Evolutionary conservation across 108 stramenopile species (phyloP).

Genomic region (Fragilariopsis cylindrus): DNA sequence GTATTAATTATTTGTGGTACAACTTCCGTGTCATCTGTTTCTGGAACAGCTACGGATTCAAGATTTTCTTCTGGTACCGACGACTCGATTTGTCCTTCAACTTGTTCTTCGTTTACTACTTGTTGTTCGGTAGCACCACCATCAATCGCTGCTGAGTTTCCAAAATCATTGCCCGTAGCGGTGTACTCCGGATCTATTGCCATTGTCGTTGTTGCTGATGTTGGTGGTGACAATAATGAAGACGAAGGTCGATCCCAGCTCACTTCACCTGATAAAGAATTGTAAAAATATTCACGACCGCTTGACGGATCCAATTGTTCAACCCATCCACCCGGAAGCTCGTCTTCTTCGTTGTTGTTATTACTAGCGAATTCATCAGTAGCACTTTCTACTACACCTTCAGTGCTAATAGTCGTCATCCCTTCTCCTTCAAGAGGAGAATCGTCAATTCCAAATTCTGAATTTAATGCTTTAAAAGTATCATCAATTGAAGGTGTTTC

Average conservation of each 20-base stretch:
- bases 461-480: constrained; percentile 25
- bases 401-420: background rate
- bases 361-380: constrained; percentile 3
- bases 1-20: background rate
- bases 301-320: constrained; percentile 48
- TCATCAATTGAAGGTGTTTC: constrained; percentile 16
- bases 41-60: background rate
- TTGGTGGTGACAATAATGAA: background rate
- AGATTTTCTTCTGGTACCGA: background rate
- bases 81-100: background rate
- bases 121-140: constrained; percentile 20
- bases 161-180: background rate
- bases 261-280: constrained; percentile 25
- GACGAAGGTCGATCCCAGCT: constrained; percentile 30
- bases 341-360: background rate
- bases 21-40: background rate
- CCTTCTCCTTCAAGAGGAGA: background rate
- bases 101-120: background rate
- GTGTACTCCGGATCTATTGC: background rate
- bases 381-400: background rate
- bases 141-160: constrained; percentile 25
- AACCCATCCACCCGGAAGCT: constrained; percentile 54
- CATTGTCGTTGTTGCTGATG: background rate
- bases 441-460: constrained; percentile 20
- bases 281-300: constrained; percentile 62